phyloP scores from a whole-genome alignment of 2,329 filamentous ascomycete species.

The Sclerotinia trifoliorum region DNA sequence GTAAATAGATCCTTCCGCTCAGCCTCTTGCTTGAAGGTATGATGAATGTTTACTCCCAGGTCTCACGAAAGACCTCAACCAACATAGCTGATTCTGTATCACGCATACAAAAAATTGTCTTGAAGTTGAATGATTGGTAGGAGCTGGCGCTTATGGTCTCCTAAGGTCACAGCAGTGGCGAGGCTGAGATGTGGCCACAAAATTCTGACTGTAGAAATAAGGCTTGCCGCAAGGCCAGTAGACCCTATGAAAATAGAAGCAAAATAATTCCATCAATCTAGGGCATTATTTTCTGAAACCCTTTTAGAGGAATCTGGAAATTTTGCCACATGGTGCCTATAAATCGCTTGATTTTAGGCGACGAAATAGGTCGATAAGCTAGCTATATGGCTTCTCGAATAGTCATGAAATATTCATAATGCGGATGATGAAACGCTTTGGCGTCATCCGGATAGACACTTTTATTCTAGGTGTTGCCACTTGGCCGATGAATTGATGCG shows the following conservation, averaged over 20 bases:
- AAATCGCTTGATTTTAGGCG: not conserved
- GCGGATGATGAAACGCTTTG: not conserved
- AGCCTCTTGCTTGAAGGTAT: not conserved
- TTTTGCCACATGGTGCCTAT: not conserved
- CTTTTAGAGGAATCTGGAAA: not conserved
- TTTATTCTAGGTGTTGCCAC: no score
- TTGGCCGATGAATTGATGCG: no score
- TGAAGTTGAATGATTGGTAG: not conserved
- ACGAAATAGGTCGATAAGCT: not conserved
- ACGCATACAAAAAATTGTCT: not conserved
- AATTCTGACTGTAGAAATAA: not conserved
- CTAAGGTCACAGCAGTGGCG: not conserved
- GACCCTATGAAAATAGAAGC: not conserved
- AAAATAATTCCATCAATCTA: not conserved
- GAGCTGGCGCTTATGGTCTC: slow-evolving; percentile 1
- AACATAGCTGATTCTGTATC: not conserved
- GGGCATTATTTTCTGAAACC: not conserved
- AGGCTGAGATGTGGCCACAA: slow-evolving; percentile 14
- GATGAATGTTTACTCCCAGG: not conserved
- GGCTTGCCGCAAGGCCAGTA: not conserved
- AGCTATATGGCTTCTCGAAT: no score
- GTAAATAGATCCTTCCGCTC: slow-evolving; percentile 3
- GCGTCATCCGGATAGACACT: no score
- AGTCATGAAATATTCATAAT: not conserved
- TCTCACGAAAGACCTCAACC: not conserved